Percentiles rank a stretch among this genome's conserved stretches.
phyloP scores from a whole-genome alignment of 1,284 basidiomycete species.

The Rhodotorula sp. region DNA sequence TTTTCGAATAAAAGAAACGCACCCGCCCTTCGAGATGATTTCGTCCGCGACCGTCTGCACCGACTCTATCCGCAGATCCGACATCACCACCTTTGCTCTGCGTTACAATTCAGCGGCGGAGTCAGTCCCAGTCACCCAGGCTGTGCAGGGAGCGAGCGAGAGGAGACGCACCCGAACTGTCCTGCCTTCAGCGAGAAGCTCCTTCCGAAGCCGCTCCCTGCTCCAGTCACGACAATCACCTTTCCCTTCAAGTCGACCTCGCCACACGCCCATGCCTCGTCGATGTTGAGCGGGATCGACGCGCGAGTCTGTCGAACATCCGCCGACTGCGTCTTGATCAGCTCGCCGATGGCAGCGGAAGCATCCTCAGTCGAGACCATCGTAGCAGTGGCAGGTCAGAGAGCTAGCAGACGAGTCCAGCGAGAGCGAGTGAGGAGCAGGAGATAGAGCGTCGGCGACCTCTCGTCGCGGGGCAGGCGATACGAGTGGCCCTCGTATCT shows the following conservation, averaged over 20 bases:
- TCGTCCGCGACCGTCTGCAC: constrained; percentile 53
- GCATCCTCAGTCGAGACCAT: not conserved
- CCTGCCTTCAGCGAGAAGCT: not conserved
- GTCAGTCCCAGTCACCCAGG: too few relatives aligned
- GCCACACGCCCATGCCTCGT: constrained; percentile 2
- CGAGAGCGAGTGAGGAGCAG: too few relatives aligned
- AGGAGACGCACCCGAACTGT: not conserved
- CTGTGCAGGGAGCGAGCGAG: not conserved
- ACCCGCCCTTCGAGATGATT: constrained; percentile 56
- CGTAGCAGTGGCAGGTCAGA: not conserved
- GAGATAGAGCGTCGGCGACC: too few relatives aligned
- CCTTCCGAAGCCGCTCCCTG: constrained; percentile 58
- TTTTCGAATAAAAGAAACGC: constrained; percentile 25
- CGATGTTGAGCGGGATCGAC: not conserved
- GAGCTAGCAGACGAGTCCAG: too few relatives aligned
- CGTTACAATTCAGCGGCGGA: not conserved
- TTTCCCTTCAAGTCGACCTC: constrained; percentile 50
- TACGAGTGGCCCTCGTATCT: too few relatives aligned
- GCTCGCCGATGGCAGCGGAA: not conserved
- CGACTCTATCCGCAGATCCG: constrained; percentile 54
- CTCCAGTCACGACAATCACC: constrained; percentile 60
- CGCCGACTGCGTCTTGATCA: not conserved
- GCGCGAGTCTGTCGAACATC: not conserved
- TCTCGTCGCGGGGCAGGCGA: too few relatives aligned
- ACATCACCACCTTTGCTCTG: constrained; percentile 61